Conservation (phyloP, 495 filamentous ascomycete genomes). For the Xylaria longipes region DNA sequence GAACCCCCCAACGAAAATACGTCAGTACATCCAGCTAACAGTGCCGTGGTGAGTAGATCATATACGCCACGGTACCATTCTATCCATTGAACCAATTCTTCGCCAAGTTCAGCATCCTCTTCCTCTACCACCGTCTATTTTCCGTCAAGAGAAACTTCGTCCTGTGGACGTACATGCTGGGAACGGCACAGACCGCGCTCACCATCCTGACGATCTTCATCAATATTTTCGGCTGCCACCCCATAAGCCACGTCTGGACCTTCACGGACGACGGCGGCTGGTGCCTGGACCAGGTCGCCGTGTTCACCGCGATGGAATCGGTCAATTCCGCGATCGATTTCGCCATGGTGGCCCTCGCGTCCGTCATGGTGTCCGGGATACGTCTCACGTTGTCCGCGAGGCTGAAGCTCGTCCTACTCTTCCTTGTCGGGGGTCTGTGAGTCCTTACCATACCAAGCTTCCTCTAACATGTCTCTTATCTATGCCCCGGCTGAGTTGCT, state of each 20-base stretch:
- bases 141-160: too few relatives aligned
- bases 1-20: too few relatives aligned
- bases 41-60: too few relatives aligned
- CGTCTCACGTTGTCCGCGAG: neutral
- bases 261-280: neutral
- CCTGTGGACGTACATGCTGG: neutral
- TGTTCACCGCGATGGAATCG: neutral
- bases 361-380: neutral
- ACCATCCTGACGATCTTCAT: neutral
- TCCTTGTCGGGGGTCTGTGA: neutral
- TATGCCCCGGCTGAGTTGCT: neutral
- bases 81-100: too few relatives aligned
- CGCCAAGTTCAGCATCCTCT: neutral
- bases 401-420: neutral
- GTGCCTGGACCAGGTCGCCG: neutral
- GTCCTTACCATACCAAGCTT: neutral
- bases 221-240: neutral
- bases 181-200: neutral
- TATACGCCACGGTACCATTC: too few relatives aligned
- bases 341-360: neutral
- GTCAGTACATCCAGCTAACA: too few relatives aligned
- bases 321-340: neutral
- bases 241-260: neutral
- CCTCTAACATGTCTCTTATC: neutral
- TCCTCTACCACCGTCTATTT: neutral